phyloP scores from a whole-genome alignment of 345 rosid genomes.

The Syzygium aqueum region DNA sequence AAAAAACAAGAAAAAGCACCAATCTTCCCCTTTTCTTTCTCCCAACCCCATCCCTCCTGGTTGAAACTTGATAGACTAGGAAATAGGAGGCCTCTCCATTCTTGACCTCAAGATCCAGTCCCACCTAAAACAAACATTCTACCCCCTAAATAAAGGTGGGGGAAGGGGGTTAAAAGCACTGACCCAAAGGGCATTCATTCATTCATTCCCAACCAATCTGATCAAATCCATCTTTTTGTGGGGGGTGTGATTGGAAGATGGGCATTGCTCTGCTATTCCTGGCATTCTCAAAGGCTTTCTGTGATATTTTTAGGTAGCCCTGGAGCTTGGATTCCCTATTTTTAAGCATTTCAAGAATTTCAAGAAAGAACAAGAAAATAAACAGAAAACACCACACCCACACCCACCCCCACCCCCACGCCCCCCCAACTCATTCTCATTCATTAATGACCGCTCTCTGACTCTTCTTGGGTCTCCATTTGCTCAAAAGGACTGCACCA shows the following conservation, averaged over 20 bases:
- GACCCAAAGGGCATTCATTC: neutral
- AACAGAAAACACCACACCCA: neutral
- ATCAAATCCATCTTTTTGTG: neutral
- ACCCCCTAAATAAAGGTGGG: neutral
- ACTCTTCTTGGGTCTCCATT: neutral
- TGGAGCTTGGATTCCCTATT: neutral
- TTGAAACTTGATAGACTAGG: conserved; percentile 2
- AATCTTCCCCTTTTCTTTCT: conserved; percentile 5
- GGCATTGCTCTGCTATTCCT: neutral
- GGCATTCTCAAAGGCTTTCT: neutral
- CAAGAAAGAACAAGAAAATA: neutral
- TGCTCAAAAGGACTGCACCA: neutral
- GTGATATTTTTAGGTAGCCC: neutral
- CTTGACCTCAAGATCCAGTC: neutral
- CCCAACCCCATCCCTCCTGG: neutral
- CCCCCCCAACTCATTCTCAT: neutral
- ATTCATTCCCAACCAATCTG: neutral
- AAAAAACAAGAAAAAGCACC: neutral
- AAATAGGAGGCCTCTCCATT: neutral
- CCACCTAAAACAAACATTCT: neutral
- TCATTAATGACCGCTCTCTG: neutral
- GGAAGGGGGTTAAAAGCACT: neutral
- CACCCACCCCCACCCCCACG: no score
- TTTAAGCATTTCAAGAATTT: neutral
- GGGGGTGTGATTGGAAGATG: neutral